A percentile compares a stretch with the other conserved stretches of the same genome.
These are phyloP conservation scores for Ceratobasidium papillatum DNA, from an alignment of 1,284 basidiomycete genomes.

Conservation along the genomic window DNA sequence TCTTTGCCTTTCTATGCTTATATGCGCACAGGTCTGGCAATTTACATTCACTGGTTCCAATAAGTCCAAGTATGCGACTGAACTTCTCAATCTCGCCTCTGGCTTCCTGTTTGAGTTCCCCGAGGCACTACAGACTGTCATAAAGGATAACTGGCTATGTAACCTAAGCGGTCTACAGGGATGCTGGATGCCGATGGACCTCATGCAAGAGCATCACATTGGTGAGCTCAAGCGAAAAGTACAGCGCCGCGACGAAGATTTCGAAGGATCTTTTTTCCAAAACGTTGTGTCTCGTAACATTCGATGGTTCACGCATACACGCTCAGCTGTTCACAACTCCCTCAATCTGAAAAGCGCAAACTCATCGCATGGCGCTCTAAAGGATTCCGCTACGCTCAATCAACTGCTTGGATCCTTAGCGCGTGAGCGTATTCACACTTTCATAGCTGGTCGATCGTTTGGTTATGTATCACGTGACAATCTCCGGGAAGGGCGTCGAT, in stretches of 20 bases:
- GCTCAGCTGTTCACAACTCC: too few species aligned
- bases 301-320: too few species aligned
- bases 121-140: conserved; percentile 39
- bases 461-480: background rate
- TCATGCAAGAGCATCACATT: conserved; percentile 49
- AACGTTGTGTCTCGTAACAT: background rate
- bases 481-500: background rate
- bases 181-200: conserved; percentile 46
- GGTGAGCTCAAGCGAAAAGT: background rate
- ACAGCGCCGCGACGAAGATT: background rate
- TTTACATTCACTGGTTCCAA: conserved; percentile 49
- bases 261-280: background rate
- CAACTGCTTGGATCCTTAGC: background rate
- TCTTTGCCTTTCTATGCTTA: too few species aligned
- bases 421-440: background rate
- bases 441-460: background rate
- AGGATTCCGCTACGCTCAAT: background rate
- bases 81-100: conserved; percentile 47
- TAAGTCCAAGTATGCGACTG: conserved; percentile 48
- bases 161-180: conserved; percentile 47
- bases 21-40: too few species aligned
- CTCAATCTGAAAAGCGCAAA: too few species aligned
- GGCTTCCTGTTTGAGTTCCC: conserved; percentile 48
- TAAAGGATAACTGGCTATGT: conserved; percentile 46
- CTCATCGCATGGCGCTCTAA: background rate